Base-by-base conservation (phyloP, 108 stramenopile species). In the Cyclotella atomus region DNA sequence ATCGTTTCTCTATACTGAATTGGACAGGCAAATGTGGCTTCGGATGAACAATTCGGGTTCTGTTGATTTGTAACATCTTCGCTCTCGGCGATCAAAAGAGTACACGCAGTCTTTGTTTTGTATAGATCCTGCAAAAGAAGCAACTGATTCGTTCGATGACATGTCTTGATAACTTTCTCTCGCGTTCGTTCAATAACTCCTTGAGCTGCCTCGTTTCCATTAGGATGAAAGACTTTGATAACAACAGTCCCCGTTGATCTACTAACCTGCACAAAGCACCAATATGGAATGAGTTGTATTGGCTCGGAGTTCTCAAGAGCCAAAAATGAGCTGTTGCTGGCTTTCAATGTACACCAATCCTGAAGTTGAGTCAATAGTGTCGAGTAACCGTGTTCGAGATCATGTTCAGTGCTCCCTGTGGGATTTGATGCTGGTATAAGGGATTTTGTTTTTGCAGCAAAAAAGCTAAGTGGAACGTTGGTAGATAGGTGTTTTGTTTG, bases 121-220 rank as follows among this genome's bases (percentile, higher is more conserved):
- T 91, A 90, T 38, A 94, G 59, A 66, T 84, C 88, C 59, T 85
- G 73, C 32, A 93, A 71, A 27, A 93, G 46, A 10, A 90, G 76
- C 9, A 77, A 38, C 65, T 93, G 92, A 73, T 93, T 93, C 15
- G 76, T 83, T n/a, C 77, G 76, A 56, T 88, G 77, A 65, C 85
- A 85, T 17, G 79, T 68, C 3, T 19, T 64, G 3, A 54, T 32
- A 3, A 85, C 72, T 9, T 70, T 24, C 14, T 45, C 38, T 21
- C 21, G 19, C 7, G 87, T 57, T 12, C 25, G 61, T 45, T 70
- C 61, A 28, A 83, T 28, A 5, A 81, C 70, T 47, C 70, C 60
- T 23, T 68, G 64, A 16, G 85, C 86, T 25, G 60, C 68, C 46
- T 78, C 68, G 34, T 69, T 61, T n/a, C 92, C 92, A 10, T 45